These are phyloP conservation scores for Pyracantha coccinea DNA, from an alignment of 331 rosid genomes.

Conservation along the genomic window DNA sequence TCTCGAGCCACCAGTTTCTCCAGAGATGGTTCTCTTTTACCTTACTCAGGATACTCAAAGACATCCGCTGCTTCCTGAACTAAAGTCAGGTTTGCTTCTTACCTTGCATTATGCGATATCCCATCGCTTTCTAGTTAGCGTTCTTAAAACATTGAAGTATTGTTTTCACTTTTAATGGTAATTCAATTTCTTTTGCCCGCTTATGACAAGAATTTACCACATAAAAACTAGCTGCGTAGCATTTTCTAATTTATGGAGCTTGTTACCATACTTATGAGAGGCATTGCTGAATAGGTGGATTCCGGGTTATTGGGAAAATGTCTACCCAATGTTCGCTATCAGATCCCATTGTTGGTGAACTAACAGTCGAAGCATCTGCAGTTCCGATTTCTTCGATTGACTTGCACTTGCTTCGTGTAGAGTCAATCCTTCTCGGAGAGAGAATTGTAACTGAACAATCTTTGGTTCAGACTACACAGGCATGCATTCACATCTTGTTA, in stretches of 20 bases:
- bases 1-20: slow-evolving; percentile 55
- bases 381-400: slow-evolving; percentile 73
- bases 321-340: slow-evolving; percentile 69
- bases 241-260: slow-evolving; percentile 6
- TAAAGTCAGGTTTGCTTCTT: slow-evolving; percentile 63
- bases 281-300: slow-evolving; percentile 56
- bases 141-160: neutral
- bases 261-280: slow-evolving; percentile 16
- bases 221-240: neutral
- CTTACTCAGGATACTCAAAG: slow-evolving; percentile 94
- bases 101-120: neutral
- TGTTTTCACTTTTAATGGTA: neutral
- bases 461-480: slow-evolving; percentile 88
- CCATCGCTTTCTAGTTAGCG: neutral
- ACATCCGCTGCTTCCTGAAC: slow-evolving; percentile 80
- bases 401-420: slow-evolving; percentile 72
- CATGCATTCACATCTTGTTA: slow-evolving; percentile 17
- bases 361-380: slow-evolving; percentile 78
- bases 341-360: slow-evolving; percentile 67
- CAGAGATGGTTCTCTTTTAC: slow-evolving; percentile 76
- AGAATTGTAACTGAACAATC: slow-evolving; percentile 71
- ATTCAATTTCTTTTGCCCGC: neutral
- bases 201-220: neutral
- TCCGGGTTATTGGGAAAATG: slow-evolving; percentile 77
- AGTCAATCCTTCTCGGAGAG: slow-evolving; percentile 85